Percentiles rank a stretch among this genome's conserved stretches.
Conservation (phyloP, 306 rosid genomes). For the Acacia acuminata region DNA sequence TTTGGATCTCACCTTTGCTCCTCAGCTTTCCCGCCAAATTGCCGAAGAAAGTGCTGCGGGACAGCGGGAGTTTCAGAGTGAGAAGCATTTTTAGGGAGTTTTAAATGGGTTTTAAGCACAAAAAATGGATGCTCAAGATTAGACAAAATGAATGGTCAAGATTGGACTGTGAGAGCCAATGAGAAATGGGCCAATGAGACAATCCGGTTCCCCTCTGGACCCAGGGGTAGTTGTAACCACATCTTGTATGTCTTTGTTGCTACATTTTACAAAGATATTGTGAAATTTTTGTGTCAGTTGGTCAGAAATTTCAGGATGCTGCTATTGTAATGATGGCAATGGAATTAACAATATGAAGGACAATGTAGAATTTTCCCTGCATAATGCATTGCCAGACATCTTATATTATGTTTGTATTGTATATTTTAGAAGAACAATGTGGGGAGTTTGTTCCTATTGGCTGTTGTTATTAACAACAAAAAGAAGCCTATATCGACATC, state of each 20-base stretch:
- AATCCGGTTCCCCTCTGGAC: not conserved
- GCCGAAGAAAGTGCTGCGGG: no score
- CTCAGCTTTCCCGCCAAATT: no score
- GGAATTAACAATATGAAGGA: not conserved
- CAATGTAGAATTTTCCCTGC: not conserved
- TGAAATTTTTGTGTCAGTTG: not conserved
- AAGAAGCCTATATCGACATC: constrained; percentile 12
- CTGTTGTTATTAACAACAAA: constrained; percentile 13
- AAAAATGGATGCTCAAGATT: no score
- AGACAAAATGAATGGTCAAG: no score
- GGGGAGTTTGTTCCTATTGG: constrained; percentile 1
- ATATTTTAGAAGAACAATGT: constrained; percentile 6
- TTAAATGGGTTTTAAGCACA: no score
- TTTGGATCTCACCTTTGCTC: no score
- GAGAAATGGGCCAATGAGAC: no score
- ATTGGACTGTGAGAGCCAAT: no score
- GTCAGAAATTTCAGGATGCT: not conserved
- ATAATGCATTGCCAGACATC: constrained; percentile 5
- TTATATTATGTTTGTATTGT: constrained; percentile 1
- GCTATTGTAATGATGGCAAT: not conserved
- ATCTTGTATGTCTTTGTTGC: not conserved
- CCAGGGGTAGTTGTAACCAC: not conserved
- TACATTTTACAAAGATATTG: not conserved
- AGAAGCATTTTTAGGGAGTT: no score
- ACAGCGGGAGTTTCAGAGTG: no score